Percentiles rank a stretch among this genome's conserved stretches.
Evolutionary conservation across 305 asterid genomes (phyloP).

Genomic region (Rubia tinctorum): DNA sequence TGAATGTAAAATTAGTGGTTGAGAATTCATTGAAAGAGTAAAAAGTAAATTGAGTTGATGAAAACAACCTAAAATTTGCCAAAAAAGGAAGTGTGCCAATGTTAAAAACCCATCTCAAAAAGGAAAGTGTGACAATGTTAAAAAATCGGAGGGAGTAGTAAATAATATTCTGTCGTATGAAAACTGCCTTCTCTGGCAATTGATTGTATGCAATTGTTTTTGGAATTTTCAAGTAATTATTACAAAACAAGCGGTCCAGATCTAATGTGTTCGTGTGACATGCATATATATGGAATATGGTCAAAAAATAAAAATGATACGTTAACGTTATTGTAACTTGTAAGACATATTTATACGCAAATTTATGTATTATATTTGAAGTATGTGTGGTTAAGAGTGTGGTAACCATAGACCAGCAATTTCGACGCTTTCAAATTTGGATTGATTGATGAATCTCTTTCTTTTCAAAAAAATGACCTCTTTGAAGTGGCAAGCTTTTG

Average conservation of each 20-base stretch:
- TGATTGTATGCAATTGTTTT: not conserved
- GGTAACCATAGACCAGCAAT: constrained; percentile 5
- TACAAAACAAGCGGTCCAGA: not conserved
- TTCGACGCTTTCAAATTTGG: not conserved
- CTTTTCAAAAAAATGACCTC: not conserved
- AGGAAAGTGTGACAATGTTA: too few species aligned
- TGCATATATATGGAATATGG: not conserved
- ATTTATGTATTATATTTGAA: not conserved
- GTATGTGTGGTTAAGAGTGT: not conserved
- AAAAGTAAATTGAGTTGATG: too few species aligned
- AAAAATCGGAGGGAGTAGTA: too few species aligned
- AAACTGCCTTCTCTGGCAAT: constrained; percentile 11
- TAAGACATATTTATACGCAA: not conserved
- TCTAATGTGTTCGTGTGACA: not conserved
- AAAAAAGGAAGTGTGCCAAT: too few species aligned
- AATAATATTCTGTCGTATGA: constrained; percentile 11
- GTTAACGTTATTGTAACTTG: too few species aligned
- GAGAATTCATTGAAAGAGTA: too few species aligned
- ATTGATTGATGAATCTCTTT: not conserved
- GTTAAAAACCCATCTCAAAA: too few species aligned
- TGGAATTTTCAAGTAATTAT: too few species aligned
- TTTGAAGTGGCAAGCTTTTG: too few species aligned
- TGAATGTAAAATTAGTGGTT: too few species aligned
- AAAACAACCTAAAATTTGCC: too few species aligned
- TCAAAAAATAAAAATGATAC: not conserved